A percentile compares a stretch with the other conserved stretches of the same genome.
phyloP scores from a whole-genome alignment of 148 eudicot species.

The Vaccinium corymbosum region DNA sequence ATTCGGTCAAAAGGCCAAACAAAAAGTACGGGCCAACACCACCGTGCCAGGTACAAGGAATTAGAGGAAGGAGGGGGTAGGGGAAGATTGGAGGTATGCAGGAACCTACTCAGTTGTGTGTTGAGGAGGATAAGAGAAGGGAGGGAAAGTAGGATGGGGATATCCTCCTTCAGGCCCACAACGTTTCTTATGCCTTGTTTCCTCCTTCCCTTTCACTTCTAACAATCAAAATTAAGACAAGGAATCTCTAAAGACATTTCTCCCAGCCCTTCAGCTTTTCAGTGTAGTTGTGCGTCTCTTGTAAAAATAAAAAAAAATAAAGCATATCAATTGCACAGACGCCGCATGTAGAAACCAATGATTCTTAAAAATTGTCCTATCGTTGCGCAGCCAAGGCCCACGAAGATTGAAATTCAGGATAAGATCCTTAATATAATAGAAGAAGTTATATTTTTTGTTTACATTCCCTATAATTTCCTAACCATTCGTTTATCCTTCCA shows the following conservation, averaged over 20 bases:
- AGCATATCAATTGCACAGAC: neutral
- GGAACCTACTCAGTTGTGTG: neutral
- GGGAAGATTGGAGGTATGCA: neutral
- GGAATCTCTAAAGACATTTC: neutral
- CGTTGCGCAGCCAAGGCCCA: neutral
- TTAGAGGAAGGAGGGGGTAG: neutral
- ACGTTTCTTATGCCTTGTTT: neutral
- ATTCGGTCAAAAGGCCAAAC: neutral
- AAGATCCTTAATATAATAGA: neutral
- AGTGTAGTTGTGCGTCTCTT: neutral
- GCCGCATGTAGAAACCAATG: neutral
- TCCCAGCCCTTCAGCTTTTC: neutral
- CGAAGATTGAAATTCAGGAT: neutral
- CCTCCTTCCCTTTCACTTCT: neutral
- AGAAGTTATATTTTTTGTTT: neutral
- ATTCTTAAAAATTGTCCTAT: neutral
- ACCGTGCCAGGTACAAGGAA: neutral
- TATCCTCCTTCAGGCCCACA: neutral
- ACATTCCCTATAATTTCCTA: neutral
- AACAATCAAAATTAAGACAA: neutral
- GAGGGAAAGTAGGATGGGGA: neutral
- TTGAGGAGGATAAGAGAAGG: neutral
- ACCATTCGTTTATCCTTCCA: neutral
- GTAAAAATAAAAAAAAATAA: neutral
- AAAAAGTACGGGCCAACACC: neutral